These are phyloP conservation scores for Talaromyces marneffei DNA, from an alignment of 2,329 filamentous ascomycete species.

Conservation along the genomic window DNA sequence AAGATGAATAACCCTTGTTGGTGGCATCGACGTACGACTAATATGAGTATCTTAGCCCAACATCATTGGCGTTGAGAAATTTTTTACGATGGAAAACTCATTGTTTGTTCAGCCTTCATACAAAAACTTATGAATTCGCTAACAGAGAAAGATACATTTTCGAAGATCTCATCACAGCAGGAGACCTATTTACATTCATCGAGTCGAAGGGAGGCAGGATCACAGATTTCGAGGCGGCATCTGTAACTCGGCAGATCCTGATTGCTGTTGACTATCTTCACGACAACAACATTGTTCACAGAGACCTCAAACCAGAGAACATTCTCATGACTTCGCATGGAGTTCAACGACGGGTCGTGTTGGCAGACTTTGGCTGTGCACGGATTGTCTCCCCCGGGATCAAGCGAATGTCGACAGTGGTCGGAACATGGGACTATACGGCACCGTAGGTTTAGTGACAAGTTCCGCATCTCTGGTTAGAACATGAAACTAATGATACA, in stretches of 20 bases:
- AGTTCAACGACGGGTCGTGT: conserved; percentile 48
- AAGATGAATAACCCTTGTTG: conserved; percentile 16
- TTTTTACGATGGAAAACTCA: conserved; percentile 48
- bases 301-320: conserved; percentile 61
- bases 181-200: conserved; percentile 57
- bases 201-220: conserved; percentile 46
- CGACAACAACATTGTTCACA: conserved; percentile 50
- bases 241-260: conserved; percentile 52
- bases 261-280: conserved; percentile 57
- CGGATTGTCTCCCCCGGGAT: conserved; percentile 27
- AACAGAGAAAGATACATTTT: conserved; percentile 50
- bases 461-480: too few relatives aligned
- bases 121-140: conserved; percentile 10
- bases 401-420: conserved; percentile 48
- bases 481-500: neutral
- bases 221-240: conserved; percentile 46
- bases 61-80: conserved; percentile 53
- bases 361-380: conserved; percentile 58
- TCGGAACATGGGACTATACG: conserved; percentile 53
- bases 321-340: conserved; percentile 53
- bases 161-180: conserved; percentile 54
- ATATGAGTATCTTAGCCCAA: conserved; percentile 44
- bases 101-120: conserved; percentile 38
- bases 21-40: neutral
- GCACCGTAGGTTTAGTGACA: conserved; percentile 50